phyloP scores from a whole-genome alignment of 768 basidiomycete genomes.

The Termitomyces sp. region DNA sequence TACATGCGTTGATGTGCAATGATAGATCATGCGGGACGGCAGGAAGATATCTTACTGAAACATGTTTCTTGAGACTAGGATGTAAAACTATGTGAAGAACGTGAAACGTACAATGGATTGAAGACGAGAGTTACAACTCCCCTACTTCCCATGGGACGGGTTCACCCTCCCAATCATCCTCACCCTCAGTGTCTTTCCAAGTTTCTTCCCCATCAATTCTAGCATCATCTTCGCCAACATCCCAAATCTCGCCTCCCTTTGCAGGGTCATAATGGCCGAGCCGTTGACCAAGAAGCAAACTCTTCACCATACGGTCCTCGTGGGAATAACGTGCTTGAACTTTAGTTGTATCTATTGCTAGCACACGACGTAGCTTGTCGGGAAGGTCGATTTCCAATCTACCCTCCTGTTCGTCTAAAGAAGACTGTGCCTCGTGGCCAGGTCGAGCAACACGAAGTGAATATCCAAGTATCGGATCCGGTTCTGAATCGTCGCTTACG shows the following conservation, averaged over 20 bases:
- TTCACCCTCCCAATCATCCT: constrained; percentile 79
- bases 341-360: constrained; percentile 55
- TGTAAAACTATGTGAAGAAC: constrained; percentile 9
- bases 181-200: constrained; percentile 35
- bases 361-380: constrained; percentile 59
- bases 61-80: constrained; percentile 12
- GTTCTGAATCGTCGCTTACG: constrained; percentile 25
- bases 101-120: constrained; percentile 16
- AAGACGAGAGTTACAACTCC: constrained; percentile 47
- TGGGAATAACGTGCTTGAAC: constrained; percentile 36
- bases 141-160: constrained; percentile 80
- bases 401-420: constrained; percentile 27
- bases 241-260: constrained; percentile 76
- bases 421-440: constrained; percentile 21
- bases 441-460: constrained; percentile 29
- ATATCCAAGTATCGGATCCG: constrained; percentile 32
- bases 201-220: constrained; percentile 24
- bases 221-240: constrained; percentile 60
- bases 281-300: constrained; percentile 58
- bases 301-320: constrained; percentile 55
- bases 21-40: background rate
- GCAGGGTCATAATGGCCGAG: constrained; percentile 55
- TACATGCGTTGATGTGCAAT: constrained; percentile 7
- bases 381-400: constrained; percentile 58
- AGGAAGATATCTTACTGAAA: constrained; percentile 11